Evolutionary conservation across 164 flowering plant species (phyloP).

Genomic region (Vitis amurensis): DNA sequence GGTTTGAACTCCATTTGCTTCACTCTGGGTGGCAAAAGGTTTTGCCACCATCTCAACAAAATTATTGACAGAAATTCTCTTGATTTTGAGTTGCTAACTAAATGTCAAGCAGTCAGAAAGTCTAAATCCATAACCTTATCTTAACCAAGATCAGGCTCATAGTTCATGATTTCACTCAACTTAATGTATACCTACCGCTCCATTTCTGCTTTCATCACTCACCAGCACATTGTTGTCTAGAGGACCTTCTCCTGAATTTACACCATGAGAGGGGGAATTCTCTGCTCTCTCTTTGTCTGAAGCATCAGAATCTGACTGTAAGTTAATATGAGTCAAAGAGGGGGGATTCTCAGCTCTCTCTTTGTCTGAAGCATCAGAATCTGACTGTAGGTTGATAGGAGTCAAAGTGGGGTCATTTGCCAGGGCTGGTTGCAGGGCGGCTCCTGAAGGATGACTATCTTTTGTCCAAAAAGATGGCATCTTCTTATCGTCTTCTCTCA

Average conservation of each 20-base stretch:
- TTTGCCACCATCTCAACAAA: too few relatives aligned
- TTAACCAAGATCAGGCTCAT: neutral
- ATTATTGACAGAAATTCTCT: too few relatives aligned
- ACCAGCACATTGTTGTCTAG: slow-evolving; percentile 1
- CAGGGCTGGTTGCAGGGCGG: slow-evolving; percentile 16
- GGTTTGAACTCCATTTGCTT: too few relatives aligned
- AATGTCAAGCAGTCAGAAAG: slow-evolving; percentile 9
- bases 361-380: slow-evolving; percentile 38
- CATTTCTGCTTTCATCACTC: neutral
- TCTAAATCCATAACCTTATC: slow-evolving; percentile 1
- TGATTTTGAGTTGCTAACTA: too few relatives aligned
- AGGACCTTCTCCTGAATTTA: slow-evolving; percentile 11
- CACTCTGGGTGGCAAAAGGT: too few relatives aligned
- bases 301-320: slow-evolving; percentile 43
- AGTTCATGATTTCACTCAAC: slow-evolving; percentile 3
- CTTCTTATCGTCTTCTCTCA: slow-evolving; percentile 82
- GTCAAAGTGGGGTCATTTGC: slow-evolving; percentile 16
- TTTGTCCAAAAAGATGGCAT: slow-evolving; percentile 49
- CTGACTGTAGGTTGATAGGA: slow-evolving; percentile 28
- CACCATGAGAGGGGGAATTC: slow-evolving; percentile 16
- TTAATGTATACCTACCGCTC: slow-evolving; percentile 9
- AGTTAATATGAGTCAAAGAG: slow-evolving; percentile 16
- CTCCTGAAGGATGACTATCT: slow-evolving; percentile 17
- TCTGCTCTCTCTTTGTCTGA: slow-evolving; percentile 33
- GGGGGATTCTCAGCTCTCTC: slow-evolving; percentile 5